Percentiles rank a stretch among this genome's conserved stretches.
These are phyloP conservation scores for Tribonema minus DNA, from an alignment of 108 stramenopile species.

Conservation along the genomic window DNA sequence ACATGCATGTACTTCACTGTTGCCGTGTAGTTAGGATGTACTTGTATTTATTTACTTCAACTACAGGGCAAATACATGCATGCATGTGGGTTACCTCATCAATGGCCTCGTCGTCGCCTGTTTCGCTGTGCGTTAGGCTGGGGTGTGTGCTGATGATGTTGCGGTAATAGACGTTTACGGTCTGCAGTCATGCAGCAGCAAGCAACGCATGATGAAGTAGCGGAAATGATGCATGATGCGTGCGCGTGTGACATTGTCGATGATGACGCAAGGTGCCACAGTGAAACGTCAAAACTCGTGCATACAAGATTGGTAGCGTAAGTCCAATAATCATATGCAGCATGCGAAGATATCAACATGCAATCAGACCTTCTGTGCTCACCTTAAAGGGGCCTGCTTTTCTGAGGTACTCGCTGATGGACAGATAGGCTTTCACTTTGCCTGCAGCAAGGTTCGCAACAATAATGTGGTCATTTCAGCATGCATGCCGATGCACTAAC, in stretches of 20 bases:
- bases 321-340: neutral
- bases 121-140: slow-evolving; percentile 11
- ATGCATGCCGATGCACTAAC: too few species aligned
- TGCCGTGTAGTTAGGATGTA: too few species aligned
- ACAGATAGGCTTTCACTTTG: slow-evolving; percentile 26
- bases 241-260: too few species aligned
- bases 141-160: slow-evolving; percentile 44
- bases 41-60: too few species aligned
- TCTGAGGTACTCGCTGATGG: slow-evolving; percentile 37
- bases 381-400: slow-evolving; percentile 32
- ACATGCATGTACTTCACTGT: too few species aligned
- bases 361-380: neutral
- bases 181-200: neutral
- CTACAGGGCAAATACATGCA: too few species aligned
- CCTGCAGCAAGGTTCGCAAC: too few species aligned
- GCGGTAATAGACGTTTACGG: slow-evolving; percentile 18
- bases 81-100: slow-evolving; percentile 18
- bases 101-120: slow-evolving; percentile 30
- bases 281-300: neutral
- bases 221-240: too few species aligned
- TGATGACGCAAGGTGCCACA: too few species aligned
- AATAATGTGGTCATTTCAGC: too few species aligned
- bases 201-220: neutral
- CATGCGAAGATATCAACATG: neutral
- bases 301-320: neutral